Base-by-base conservation (phyloP, 2,329 filamentous ascomycete species). In the Fonsecaea pedrosoi region DNA sequence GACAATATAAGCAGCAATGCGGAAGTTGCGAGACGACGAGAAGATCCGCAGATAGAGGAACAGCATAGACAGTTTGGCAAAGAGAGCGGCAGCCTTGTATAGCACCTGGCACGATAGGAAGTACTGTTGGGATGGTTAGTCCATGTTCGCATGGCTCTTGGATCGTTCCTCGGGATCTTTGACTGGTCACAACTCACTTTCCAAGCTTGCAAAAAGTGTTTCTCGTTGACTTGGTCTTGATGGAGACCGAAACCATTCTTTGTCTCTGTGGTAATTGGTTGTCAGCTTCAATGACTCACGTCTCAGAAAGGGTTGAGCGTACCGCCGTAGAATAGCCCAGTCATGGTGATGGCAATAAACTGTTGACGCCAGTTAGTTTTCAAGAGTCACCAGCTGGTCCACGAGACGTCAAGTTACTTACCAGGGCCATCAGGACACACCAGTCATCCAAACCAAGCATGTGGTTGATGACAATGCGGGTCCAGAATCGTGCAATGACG, bases 41-140 rank as follows among this genome's bases (percentile, higher is more conserved):
- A 61, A 61, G 59, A 61, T 61, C 6, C 59, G 59, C 13, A 61
- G 45, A n/a, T 61, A 61, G 3, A 61, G 45, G 48, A 61, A 61
- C 7, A 61, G 59, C 59, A 61, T 61, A 7, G 59, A 61, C 15
- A 61, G 48, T 40, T 61, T 61, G 7, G 59, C 59, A 35, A 61
- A 61, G 18, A 61, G 59, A 42, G 34, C 59, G 42, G 59, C 59
- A 32, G 59, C 59, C 48, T 61, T 61, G 48, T 61, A 61, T 50
- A 61, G 34, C 34, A 61, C 59, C 37, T 61, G 59, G 59, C 59
- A 61, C 13, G 59, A 45, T 2, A 61, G 59, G 10, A 61, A 61
- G 35, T 61, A 61, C 59, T 61, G 34, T 54, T 38, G 15, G 32
- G n/a, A 25, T 8, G 13, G 34, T 61, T 13, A 61, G 59, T 13